Percentiles rank a stretch among this genome's conserved stretches.
Conservation (phyloP, 495 filamentous ascomycete species). For the Cenococcum geophilum region DNA sequence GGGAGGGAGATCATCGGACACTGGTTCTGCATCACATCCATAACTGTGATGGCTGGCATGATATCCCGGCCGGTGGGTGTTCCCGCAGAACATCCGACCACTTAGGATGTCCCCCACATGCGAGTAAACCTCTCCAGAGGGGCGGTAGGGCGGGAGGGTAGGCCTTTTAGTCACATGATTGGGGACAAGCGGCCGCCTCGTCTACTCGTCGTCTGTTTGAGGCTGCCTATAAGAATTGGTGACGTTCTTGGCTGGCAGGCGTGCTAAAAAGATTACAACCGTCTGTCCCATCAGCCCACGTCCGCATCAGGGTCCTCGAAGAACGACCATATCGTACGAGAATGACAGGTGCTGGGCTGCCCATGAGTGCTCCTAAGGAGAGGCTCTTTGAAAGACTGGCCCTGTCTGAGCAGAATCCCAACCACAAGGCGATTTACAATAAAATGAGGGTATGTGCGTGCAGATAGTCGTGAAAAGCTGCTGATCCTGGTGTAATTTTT, state of each 20-base stretch:
- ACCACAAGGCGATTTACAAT: slow-evolving; percentile 17
- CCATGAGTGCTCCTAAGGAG: slow-evolving; percentile 24
- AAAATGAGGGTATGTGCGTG: not conserved
- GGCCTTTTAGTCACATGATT: not conserved
- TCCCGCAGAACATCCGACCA: not conserved
- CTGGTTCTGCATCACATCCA: not conserved
- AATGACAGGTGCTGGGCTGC: slow-evolving; percentile 12
- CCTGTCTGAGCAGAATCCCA: slow-evolving; percentile 23
- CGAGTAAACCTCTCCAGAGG: not conserved
- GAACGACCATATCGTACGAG: not conserved
- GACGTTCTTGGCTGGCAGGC: not conserved
- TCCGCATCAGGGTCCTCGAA: not conserved
- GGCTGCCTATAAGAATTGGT: slow-evolving; percentile 2
- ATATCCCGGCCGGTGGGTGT: not conserved
- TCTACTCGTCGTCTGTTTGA: not conserved
- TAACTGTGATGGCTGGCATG: not conserved
- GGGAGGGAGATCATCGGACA: not conserved
- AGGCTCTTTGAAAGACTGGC: slow-evolving; percentile 33
- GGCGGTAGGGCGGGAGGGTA: not conserved
- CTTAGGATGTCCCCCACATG: not conserved
- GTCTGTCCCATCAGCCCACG: not conserved
- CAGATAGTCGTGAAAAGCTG: slow-evolving; percentile 14
- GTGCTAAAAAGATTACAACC: not conserved
- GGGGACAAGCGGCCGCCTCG: not conserved
- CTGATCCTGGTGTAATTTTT: slow-evolving; percentile 1